Conservation (phyloP, 139 green algal genomes). For the Picochlorum sp. region DNA sequence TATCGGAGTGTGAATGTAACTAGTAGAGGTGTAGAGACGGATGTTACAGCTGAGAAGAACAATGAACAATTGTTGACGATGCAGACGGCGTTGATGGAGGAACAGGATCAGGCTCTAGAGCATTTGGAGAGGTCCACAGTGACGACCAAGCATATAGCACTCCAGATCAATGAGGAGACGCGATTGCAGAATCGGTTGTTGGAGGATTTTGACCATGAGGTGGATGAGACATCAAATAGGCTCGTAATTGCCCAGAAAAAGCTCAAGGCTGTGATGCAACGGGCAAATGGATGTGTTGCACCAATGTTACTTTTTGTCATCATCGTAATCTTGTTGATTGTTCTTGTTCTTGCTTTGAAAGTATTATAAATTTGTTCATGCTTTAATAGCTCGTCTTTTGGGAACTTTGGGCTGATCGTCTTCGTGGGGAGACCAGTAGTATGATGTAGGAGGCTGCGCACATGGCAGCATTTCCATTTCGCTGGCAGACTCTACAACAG, state of each 20-base stretch:
- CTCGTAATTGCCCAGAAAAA: slow-evolving; percentile 48
- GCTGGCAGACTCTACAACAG: slow-evolving; percentile 21
- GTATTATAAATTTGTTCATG: slow-evolving; percentile 21
- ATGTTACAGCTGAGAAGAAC: slow-evolving; percentile 54
- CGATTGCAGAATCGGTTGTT: slow-evolving; percentile 76
- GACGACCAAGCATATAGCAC: slow-evolving; percentile 73
- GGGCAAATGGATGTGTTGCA: slow-evolving; percentile 39
- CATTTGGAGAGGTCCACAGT: slow-evolving; percentile 61
- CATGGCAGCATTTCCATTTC: slow-evolving; percentile 18
- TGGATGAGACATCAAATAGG: slow-evolving; percentile 59
- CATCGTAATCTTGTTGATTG: slow-evolving; percentile 48
- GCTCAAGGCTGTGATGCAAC: slow-evolving; percentile 41
- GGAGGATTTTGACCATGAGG: slow-evolving; percentile 73
- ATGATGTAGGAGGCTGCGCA: slow-evolving; percentile 24
- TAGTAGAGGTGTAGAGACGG: slow-evolving; percentile 38
- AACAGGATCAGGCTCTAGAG: slow-evolving; percentile 67
- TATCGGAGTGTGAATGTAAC: not conserved
- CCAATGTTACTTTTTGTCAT: slow-evolving; percentile 52
- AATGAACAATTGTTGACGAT: slow-evolving; percentile 51
- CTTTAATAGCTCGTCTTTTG: slow-evolving; percentile 1
- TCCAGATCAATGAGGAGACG: slow-evolving; percentile 85
- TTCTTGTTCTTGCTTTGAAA: slow-evolving; percentile 37
- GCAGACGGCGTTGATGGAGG: slow-evolving; percentile 61
- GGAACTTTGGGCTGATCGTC: slow-evolving; percentile 1
- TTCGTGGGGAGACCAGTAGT: slow-evolving; percentile 22